These are phyloP conservation scores for Sugiyamaella mastotermitis DNA, from an alignment of 805 yeast species.

Conservation along the genomic window DNA sequence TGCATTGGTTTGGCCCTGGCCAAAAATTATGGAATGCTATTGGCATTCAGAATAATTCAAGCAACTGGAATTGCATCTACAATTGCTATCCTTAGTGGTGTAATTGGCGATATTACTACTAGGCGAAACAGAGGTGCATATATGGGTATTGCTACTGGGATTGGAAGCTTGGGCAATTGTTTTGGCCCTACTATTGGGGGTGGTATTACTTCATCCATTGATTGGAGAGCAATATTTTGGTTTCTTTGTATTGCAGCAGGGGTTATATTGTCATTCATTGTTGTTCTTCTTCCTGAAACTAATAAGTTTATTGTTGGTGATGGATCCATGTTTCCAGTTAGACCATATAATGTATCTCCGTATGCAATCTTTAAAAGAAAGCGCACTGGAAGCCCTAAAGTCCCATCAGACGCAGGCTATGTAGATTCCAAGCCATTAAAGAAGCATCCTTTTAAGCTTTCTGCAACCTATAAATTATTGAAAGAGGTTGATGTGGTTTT, in stretches of 20 bases:
- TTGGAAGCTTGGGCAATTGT: conserved; percentile 66
- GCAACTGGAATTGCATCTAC: conserved; percentile 75
- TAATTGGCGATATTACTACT: conserved; percentile 67
- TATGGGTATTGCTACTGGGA: conserved; percentile 59
- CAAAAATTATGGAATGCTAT: conserved; percentile 51
- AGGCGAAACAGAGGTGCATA: conserved; percentile 63
- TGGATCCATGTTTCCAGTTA: conserved; percentile 52
- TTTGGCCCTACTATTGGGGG: conserved; percentile 72
- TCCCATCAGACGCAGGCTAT: conserved; percentile 16
- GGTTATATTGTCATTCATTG: conserved; percentile 27
- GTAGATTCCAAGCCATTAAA: conserved; percentile 5
- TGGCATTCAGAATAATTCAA: conserved; percentile 66
- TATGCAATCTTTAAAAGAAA: conserved; percentile 18
- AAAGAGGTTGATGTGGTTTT: conserved; percentile 34
- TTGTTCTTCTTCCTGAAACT: conserved; percentile 64
- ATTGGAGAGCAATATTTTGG: conserved; percentile 67
- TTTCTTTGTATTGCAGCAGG: conserved; percentile 65
- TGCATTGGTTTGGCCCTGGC: conserved; percentile 62
- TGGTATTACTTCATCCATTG: conserved; percentile 37
- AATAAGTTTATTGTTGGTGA: conserved; percentile 67
- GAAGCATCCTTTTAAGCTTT: conserved; percentile 9
- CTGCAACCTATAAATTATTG: conserved; percentile 7
- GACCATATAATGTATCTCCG: conserved; percentile 21
- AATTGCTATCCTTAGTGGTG: conserved; percentile 62
- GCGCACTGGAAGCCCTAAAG: conserved; percentile 20